These are phyloP conservation scores for Picea abies DNA, from an alignment of 83 land plant species.

Conservation along the genomic window DNA sequence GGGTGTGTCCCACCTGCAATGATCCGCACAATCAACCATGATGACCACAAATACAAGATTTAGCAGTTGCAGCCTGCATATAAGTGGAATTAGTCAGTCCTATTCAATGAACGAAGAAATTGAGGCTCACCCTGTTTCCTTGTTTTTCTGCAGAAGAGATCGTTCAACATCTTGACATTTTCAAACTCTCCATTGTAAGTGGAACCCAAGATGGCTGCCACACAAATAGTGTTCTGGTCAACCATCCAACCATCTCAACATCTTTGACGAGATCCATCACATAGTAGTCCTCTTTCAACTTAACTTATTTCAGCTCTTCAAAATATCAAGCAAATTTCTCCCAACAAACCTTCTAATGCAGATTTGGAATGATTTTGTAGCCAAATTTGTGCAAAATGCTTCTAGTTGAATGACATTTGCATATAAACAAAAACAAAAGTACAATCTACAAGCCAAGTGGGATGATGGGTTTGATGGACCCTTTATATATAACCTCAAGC, in stretches of 20 bases:
- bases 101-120: too few relatives aligned
- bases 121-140: conserved; percentile 42
- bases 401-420: too few relatives aligned
- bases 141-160: conserved; percentile 50
- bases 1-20: conserved; percentile 50
- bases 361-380: too few relatives aligned
- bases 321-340: conserved; percentile 67
- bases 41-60: neutral
- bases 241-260: conserved; percentile 55
- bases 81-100: too few relatives aligned
- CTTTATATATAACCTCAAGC: too few relatives aligned
- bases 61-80: too few relatives aligned
- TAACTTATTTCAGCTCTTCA: conserved; percentile 60
- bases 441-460: too few relatives aligned
- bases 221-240: conserved; percentile 71
- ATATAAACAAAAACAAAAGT: too few relatives aligned
- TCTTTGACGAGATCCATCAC: conserved; percentile 67
- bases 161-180: conserved; percentile 55
- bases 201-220: conserved; percentile 28
- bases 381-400: too few relatives aligned
- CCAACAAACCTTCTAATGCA: conserved; percentile 49
- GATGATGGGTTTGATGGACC: too few relatives aligned
- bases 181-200: conserved; percentile 64
- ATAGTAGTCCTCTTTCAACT: conserved; percentile 49
- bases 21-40: neutral